Evolutionary conservation across 2,329 filamentous ascomycete species (phyloP).

Genomic region (Scopulariopsis brevicaulis): DNA sequence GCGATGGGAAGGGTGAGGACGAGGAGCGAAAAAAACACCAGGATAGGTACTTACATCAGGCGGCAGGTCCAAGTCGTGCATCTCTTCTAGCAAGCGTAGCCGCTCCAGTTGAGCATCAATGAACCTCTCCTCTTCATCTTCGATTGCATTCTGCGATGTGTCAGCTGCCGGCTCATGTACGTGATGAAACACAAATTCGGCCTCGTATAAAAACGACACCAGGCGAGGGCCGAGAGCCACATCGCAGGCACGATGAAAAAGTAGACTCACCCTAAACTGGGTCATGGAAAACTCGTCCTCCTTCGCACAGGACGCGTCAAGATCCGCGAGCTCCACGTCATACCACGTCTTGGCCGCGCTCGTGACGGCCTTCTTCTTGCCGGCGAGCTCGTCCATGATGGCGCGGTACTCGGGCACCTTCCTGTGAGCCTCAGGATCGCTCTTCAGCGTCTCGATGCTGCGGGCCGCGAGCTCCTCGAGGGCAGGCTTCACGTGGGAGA

Average conservation of each 20-base stretch:
- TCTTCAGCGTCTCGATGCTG: constrained; percentile 43
- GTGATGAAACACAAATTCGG: not conserved
- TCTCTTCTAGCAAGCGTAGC: constrained; percentile 29
- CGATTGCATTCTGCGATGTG: constrained; percentile 19
- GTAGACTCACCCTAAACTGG: constrained; percentile 12
- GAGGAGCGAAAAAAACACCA: constrained; percentile 10
- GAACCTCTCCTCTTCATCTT: constrained; percentile 27
- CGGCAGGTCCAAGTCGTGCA: constrained; percentile 31
- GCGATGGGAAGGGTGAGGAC: constrained; percentile 7
- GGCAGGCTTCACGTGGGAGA: constrained; percentile 50
- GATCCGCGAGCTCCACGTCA: constrained; percentile 13
- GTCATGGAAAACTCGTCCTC: constrained; percentile 7
- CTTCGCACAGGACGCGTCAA: constrained; percentile 7
- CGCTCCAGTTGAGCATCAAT: constrained; percentile 33
- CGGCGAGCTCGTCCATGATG: constrained; percentile 39
- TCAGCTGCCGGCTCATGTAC: not conserved
- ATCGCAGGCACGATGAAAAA: not conserved
- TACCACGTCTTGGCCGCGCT: not conserved
- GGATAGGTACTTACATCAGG: constrained; percentile 31
- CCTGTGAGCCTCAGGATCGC: constrained; percentile 39
- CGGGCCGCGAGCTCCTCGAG: constrained; percentile 55
- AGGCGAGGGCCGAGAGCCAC: not conserved
- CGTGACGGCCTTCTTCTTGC: constrained; percentile 19
- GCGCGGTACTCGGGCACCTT: constrained; percentile 38
- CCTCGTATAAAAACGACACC: not conserved